Conservation (phyloP, 192 early-diverging fungal species). For the Entophlyctis helioformis region DNA sequence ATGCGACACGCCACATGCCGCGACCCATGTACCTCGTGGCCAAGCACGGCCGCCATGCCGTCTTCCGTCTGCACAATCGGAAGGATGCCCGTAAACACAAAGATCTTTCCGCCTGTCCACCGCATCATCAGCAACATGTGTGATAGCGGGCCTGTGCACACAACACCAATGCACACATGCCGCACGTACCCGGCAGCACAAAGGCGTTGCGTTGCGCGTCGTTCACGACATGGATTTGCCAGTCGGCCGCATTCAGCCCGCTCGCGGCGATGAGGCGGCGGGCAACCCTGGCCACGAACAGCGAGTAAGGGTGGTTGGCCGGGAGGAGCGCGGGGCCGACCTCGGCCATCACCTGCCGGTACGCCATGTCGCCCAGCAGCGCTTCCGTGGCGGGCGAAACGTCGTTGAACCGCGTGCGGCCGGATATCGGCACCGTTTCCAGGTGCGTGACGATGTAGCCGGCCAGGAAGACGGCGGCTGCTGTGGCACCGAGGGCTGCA, state of each 20-base stretch:
- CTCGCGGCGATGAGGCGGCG: slow-evolving; percentile 45
- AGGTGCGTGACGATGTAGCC: too few relatives aligned
- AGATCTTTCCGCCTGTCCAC: slow-evolving; percentile 62
- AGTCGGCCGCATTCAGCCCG: slow-evolving; percentile 60
- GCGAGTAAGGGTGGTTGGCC: slow-evolving; percentile 39
- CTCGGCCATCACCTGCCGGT: too few relatives aligned
- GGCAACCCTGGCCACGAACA: slow-evolving; percentile 61
- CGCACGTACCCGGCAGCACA: slow-evolving; percentile 66
- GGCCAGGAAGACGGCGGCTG: too few relatives aligned
- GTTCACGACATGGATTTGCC: slow-evolving; percentile 89
- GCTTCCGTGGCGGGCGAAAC: too few relatives aligned
- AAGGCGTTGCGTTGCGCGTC: slow-evolving; percentile 68
- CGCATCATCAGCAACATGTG: neutral
- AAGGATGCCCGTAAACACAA: slow-evolving; percentile 93
- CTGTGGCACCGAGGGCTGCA: too few relatives aligned
- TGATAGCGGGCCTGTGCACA: neutral
- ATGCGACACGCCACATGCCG: too few relatives aligned
- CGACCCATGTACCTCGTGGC: too few relatives aligned
- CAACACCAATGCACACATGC: too few relatives aligned
- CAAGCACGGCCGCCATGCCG: slow-evolving; percentile 85
- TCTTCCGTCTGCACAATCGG: slow-evolving; percentile 67
- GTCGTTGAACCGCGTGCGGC: too few relatives aligned
- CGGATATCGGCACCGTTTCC: too few relatives aligned
- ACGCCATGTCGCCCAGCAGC: too few relatives aligned
- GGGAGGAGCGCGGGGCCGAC: too few relatives aligned